Conservation (phyloP, 768 basidiomycete species). For the Strobilomyces echinocephalus region DNA sequence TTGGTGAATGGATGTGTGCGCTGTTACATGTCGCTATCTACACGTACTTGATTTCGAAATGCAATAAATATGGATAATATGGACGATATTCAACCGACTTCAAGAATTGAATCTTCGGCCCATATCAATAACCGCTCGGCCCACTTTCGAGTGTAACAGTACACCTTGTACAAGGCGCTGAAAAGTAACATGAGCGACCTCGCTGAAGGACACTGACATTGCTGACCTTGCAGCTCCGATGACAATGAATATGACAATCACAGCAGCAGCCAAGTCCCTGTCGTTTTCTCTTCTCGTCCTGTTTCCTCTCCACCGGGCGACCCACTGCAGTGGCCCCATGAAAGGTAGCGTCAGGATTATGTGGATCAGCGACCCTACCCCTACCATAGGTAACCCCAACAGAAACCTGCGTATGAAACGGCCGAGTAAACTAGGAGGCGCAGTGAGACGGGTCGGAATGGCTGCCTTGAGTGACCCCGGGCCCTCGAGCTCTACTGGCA, state of each 20-base stretch:
- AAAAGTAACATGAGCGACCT: constrained; percentile 9
- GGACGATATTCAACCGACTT: constrained; percentile 47
- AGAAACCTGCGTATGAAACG: constrained; percentile 67
- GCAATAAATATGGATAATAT: constrained; percentile 2
- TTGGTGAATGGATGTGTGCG: constrained; percentile 45
- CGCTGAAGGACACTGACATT: neutral
- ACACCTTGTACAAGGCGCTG: constrained; percentile 71
- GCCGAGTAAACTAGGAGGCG: constrained; percentile 45
- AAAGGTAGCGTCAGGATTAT: constrained; percentile 62
- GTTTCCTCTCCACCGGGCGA: constrained; percentile 61
- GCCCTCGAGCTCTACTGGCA: constrained; percentile 28
- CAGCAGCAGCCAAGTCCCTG: constrained; percentile 59
- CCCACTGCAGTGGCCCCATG: constrained; percentile 63
- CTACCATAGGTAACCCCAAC: constrained; percentile 72
- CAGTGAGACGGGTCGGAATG: constrained; percentile 18
- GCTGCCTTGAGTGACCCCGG: constrained; percentile 13
- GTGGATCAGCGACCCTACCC: constrained; percentile 70
- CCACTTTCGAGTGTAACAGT: constrained; percentile 53
- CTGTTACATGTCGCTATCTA: constrained; percentile 11
- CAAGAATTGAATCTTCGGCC: constrained; percentile 77
- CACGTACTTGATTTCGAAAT: constrained; percentile 11
- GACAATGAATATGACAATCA: constrained; percentile 57
- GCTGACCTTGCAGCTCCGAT: constrained; percentile 60
- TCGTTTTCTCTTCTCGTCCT: constrained; percentile 49
- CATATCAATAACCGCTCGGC: constrained; percentile 59